Evolutionary conservation across 2,329 filamentous ascomycete genomes (phyloP).

Genomic region (Colletotrichum navitas): DNA sequence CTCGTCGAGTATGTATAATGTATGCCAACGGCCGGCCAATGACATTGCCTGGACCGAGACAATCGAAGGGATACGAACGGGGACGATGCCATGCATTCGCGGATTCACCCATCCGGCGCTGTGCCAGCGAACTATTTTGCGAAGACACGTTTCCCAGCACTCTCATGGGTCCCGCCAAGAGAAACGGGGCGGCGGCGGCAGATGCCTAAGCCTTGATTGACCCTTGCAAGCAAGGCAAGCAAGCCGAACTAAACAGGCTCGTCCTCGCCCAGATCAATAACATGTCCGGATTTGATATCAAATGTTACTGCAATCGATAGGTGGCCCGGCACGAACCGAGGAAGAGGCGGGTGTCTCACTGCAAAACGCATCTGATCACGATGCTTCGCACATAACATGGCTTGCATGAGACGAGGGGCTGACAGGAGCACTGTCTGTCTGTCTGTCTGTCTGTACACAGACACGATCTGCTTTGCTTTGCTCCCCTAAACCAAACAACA

Average conservation of each 20-base stretch:
- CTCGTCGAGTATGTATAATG: not conserved
- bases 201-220: not conserved
- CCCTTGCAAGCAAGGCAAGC: too few species aligned
- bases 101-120: not conserved
- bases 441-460: too few species aligned
- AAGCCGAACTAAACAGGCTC: too few species aligned
- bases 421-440: too few species aligned
- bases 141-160: not conserved
- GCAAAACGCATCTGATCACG: not conserved
- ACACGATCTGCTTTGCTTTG: too few species aligned
- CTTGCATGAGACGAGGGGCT: not conserved
- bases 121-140: not conserved
- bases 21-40: conserved; percentile 22
- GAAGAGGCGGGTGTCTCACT: not conserved
- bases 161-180: not conserved
- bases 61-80: conserved; percentile 2
- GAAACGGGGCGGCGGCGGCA: conserved; percentile 1
- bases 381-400: not conserved
- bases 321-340: not conserved
- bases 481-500: too few species aligned
- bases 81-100: conserved; percentile 18
- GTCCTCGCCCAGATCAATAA: not conserved
- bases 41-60: conserved; percentile 4
- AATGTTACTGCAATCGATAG: not conserved
- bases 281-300: not conserved